These are phyloP conservation scores for Sophora flavescens DNA, from an alignment of 306 rosid genomes.

Conservation along the genomic window DNA sequence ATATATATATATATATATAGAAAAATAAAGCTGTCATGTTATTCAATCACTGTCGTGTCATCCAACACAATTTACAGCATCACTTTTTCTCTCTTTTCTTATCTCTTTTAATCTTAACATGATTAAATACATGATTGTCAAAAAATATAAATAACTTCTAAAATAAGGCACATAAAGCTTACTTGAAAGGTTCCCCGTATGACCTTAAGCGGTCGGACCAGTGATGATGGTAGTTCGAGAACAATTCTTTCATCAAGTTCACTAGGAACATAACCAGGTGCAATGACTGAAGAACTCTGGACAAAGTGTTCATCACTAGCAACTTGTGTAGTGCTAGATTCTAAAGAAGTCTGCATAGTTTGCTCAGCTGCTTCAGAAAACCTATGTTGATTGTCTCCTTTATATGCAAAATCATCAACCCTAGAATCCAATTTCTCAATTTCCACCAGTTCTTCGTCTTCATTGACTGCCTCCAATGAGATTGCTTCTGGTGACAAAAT, in stretches of 20 bases:
- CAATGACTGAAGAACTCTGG: constrained; percentile 69
- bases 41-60: too few relatives aligned
- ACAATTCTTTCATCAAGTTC: constrained; percentile 92
- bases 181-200: constrained; percentile 86
- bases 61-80: too few relatives aligned
- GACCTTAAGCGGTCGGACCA: constrained; percentile 93
- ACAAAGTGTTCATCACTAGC: constrained; percentile 64
- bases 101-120: too few relatives aligned
- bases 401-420: constrained; percentile 54
- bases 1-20: too few relatives aligned
- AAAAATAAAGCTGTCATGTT: too few relatives aligned
- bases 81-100: too few relatives aligned
- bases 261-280: constrained; percentile 87
- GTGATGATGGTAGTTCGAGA: constrained; percentile 83
- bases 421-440: constrained; percentile 61
- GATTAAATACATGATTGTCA: not conserved
- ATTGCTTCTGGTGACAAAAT: constrained; percentile 81
- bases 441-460: constrained; percentile 77
- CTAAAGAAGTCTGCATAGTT: constrained; percentile 54
- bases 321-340: constrained; percentile 57
- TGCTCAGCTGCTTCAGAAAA: constrained; percentile 65
- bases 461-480: constrained; percentile 72
- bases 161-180: constrained; percentile 48
- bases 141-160: constrained; percentile 27
- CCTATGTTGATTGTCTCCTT: constrained; percentile 54